Evolutionary conservation across 2,329 filamentous ascomycete genomes (phyloP).

Genomic region (Spiromastix sp.): DNA sequence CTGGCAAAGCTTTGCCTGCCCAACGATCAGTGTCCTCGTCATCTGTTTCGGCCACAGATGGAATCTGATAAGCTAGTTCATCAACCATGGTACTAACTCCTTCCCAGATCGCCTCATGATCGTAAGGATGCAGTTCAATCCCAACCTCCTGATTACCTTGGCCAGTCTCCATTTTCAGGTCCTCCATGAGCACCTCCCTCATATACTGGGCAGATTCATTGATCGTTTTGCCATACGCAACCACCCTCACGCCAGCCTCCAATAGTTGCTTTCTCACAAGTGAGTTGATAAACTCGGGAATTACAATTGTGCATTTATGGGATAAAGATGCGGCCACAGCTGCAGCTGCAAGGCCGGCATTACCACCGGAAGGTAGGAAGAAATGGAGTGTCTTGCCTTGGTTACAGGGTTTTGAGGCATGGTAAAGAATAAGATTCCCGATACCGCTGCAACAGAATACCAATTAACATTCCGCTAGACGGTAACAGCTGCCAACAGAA

Average conservation of each 20-base stretch:
- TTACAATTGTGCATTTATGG: conserved; percentile 62
- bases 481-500: too few relatives aligned
- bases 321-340: conserved; percentile 56
- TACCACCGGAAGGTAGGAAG: conserved; percentile 72
- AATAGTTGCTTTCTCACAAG: conserved; percentile 63
- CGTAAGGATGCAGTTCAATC: conserved; percentile 35
- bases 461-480: neutral
- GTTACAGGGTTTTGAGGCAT: conserved; percentile 32
- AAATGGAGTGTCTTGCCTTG: conserved; percentile 49
- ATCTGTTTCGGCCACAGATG: conserved; percentile 22
- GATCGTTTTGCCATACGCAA: conserved; percentile 59
- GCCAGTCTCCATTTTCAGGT: conserved; percentile 1
- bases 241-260: conserved; percentile 57
- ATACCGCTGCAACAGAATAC: conserved; percentile 44
- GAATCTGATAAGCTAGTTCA: conserved; percentile 33
- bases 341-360: conserved; percentile 74
- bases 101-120: conserved; percentile 36
- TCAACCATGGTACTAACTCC: conserved; percentile 36
- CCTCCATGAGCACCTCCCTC: conserved; percentile 39
- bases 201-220: conserved; percentile 60
- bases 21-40: conserved; percentile 18
- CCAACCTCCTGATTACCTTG: conserved; percentile 20
- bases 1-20: conserved; percentile 26
- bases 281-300: conserved; percentile 55
- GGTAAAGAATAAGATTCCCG: conserved; percentile 56